Conservation (phyloP, 2,329 filamentous ascomycete species). For the Raffaelea deltoideospora region DNA sequence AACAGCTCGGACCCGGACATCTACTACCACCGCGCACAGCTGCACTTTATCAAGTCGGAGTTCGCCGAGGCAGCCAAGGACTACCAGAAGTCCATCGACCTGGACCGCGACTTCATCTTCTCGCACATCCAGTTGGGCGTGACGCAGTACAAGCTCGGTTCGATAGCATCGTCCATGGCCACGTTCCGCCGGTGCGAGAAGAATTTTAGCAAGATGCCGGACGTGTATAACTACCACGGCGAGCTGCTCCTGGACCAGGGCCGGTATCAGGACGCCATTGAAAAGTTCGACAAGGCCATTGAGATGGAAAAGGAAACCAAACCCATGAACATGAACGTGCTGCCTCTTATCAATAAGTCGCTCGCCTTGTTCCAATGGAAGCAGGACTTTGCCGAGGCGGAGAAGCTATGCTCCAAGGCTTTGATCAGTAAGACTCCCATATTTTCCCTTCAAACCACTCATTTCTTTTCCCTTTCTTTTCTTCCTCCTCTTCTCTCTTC, state of each 20-base stretch:
- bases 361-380: conserved; percentile 97
- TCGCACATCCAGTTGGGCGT: conserved; percentile 98
- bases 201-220: conserved; percentile 91
- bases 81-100: conserved; percentile 97
- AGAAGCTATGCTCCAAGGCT: conserved; percentile 93
- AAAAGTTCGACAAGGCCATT: conserved; percentile 97
- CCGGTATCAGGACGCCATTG: conserved; percentile 87
- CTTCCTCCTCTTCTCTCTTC: too few species aligned
- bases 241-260: conserved; percentile 93
- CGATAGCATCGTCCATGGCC: conserved; percentile 92
- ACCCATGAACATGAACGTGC: conserved; percentile 90
- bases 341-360: conserved; percentile 97
- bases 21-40: conserved; percentile 96
- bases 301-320: conserved; percentile 95
- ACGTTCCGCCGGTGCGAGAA: conserved; percentile 96
- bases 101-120: conserved; percentile 94
- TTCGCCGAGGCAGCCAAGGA: conserved; percentile 91
- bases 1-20: conserved; percentile 88
- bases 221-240: conserved; percentile 99
- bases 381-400: conserved; percentile 85
- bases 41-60: conserved; percentile 94
- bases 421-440: conserved; percentile 77
- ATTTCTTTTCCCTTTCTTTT: conserved; percentile 8
- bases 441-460: conserved; percentile 21
- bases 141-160: conserved; percentile 99